Percentiles rank a stretch among this genome's conserved stretches.
phyloP scores from a whole-genome alignment of 129 eudicot species.

The Ambrosia artemisiifolia region DNA sequence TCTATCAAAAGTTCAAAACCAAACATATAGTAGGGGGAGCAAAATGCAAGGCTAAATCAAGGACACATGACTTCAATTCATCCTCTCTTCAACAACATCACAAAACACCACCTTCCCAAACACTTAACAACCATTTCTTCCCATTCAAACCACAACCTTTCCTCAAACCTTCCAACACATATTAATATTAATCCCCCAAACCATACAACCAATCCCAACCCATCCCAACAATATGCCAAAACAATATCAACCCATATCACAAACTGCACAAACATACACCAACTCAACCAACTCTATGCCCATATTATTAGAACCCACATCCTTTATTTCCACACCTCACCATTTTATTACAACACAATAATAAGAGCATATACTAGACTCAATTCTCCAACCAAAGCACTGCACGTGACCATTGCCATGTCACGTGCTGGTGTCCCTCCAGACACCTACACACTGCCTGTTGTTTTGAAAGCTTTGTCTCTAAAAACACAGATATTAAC shows the following conservation, averaged over 20 bases:
- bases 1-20: no score
- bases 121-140: constrained; percentile 18
- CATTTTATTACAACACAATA: constrained; percentile 72
- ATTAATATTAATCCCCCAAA: background rate
- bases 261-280: constrained; percentile 40
- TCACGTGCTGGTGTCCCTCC: constrained; percentile 52
- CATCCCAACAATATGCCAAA: constrained; percentile 36
- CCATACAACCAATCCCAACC: background rate
- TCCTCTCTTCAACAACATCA: constrained; percentile 7
- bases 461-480: constrained; percentile 51
- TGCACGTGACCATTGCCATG: constrained; percentile 46
- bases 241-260: constrained; percentile 47
- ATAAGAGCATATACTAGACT: constrained; percentile 54
- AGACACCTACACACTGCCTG: constrained; percentile 67
- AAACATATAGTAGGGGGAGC: no score
- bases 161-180: constrained; percentile 16
- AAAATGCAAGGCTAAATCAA: no score
- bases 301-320: constrained; percentile 59
- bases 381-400: constrained; percentile 42
- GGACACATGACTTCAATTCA: constrained; percentile 20
- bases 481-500: constrained; percentile 23
- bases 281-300: constrained; percentile 50
- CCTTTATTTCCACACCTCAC: constrained; percentile 29
- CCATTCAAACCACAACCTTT: constrained; percentile 22
- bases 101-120: constrained; percentile 16